These are phyloP conservation scores for Nitzschia inconspicua DNA, from an alignment of 108 stramenopile species.

Conservation along the genomic window DNA sequence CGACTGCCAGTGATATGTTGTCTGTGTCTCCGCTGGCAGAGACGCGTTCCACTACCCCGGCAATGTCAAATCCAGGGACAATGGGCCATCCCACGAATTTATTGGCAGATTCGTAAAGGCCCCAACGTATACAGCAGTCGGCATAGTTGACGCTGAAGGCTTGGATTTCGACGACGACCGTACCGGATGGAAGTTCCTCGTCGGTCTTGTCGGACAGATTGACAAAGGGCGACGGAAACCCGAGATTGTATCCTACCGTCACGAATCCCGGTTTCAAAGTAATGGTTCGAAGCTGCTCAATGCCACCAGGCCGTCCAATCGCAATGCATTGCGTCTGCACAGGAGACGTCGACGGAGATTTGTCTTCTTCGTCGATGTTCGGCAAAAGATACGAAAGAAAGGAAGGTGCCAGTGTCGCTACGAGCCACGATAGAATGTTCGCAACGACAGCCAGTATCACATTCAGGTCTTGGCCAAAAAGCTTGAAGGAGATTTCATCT, in stretches of 20 bases:
- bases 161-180: constrained; percentile 55
- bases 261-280: constrained; percentile 48
- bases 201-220: constrained; percentile 5
- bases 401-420: constrained; percentile 50
- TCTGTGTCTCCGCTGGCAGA: not conserved
- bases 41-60: constrained; percentile 53
- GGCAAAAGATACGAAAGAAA: constrained; percentile 54
- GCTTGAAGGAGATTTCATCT: too few relatives aligned
- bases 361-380: constrained; percentile 26
- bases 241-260: constrained; percentile 84
- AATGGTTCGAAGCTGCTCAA: constrained; percentile 72
- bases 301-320: constrained; percentile 80
- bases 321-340: constrained; percentile 61
- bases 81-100: constrained; percentile 89
- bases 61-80: constrained; percentile 87
- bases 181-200: constrained; percentile 26
- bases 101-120: constrained; percentile 84
- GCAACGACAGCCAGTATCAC: constrained; percentile 57
- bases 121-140: constrained; percentile 85
- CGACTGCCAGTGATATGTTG: constrained; percentile 31
- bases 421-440: constrained; percentile 74
- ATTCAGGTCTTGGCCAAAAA: too few relatives aligned
- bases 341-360: not conserved
- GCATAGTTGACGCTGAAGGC: constrained; percentile 84
- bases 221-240: constrained; percentile 18